Conservation (phyloP, 2,329 filamentous ascomycete genomes). For the Coleophoma cylindrospora region DNA sequence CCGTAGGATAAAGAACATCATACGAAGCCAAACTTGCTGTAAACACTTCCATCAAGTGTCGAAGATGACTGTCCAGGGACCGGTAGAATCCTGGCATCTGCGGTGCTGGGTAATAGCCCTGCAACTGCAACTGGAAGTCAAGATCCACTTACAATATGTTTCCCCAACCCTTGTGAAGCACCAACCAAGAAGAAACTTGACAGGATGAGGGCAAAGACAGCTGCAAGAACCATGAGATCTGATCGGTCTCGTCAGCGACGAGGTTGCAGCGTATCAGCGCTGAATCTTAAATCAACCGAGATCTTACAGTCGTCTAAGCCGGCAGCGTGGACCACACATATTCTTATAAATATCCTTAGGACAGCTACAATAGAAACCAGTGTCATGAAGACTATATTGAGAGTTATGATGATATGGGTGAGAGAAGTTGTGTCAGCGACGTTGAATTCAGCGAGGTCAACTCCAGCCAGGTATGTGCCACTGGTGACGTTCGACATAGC, state of each 20-base stretch:
- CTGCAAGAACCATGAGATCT: not conserved
- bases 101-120: too few relatives aligned
- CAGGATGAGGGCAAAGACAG: not conserved
- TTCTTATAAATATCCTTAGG: not conserved
- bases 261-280: too few relatives aligned
- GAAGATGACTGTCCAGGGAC: too few relatives aligned
- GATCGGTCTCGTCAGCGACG: not conserved
- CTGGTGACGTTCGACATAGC: not conserved
- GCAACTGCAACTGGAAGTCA: too few relatives aligned
- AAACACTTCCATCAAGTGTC: too few relatives aligned
- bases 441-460: not conserved
- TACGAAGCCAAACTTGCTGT: too few relatives aligned
- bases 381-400: not conserved
- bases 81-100: too few relatives aligned
- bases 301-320: slow-evolving; percentile 8
- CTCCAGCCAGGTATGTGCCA: not conserved
- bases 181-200: slow-evolving; percentile 4
- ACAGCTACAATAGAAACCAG: not conserved
- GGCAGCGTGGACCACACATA: not conserved
- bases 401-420: not conserved
- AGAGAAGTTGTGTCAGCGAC: not conserved
- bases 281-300: too few relatives aligned
- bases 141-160: slow-evolving; percentile 2
- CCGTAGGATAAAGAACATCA: too few relatives aligned
- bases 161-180: slow-evolving; percentile 3